phyloP scores from a whole-genome alignment of 2,329 filamentous ascomycete genomes.

The Fonsecaea pedrosoi region DNA sequence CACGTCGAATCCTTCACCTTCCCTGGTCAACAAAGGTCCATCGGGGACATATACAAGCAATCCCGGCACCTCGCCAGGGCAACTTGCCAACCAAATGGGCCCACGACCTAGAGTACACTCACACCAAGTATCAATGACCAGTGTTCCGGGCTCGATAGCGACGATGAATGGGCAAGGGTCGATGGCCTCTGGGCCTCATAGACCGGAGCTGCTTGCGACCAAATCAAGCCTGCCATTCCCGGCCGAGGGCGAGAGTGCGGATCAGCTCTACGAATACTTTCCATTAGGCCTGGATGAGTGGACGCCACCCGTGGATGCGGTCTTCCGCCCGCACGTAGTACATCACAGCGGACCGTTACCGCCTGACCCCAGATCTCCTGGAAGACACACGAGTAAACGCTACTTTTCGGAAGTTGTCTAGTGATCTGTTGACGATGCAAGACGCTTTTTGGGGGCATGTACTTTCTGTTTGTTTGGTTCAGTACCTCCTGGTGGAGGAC shows the following conservation, averaged over 20 bases:
- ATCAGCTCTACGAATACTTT: constrained; percentile 93
- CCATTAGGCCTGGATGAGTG: constrained; percentile 88
- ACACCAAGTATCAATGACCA: constrained; percentile 34
- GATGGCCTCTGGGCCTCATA: constrained; percentile 10
- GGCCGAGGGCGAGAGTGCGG: constrained; percentile 55
- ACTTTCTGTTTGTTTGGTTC: constrained; percentile 1
- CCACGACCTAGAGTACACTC: constrained; percentile 31
- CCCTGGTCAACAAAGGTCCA: constrained; percentile 36
- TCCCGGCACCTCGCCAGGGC: constrained; percentile 26
- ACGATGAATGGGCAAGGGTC: constrained; percentile 18
- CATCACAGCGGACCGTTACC: constrained; percentile 65
- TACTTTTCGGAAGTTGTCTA: constrained; percentile 41
- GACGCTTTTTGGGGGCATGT: not conserved
- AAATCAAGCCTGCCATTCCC: constrained; percentile 30
- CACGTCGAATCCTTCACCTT: constrained; percentile 41
- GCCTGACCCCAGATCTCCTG: constrained; percentile 36
- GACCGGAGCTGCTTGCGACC: constrained; percentile 29
- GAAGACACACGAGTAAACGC: constrained; percentile 38
- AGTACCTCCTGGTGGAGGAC: not conserved
- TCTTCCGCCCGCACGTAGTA: constrained; percentile 90
- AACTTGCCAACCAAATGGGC: constrained; percentile 17
- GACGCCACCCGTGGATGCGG: constrained; percentile 87
- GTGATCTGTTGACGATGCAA: not conserved
- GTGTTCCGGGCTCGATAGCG: constrained; percentile 23
- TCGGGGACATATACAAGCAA: constrained; percentile 20